Evolutionary conservation across 306 rosid genomes (phyloP), one percentile per base, ranked within the genome.

Genomic region (Neltuma alba): DNA sequence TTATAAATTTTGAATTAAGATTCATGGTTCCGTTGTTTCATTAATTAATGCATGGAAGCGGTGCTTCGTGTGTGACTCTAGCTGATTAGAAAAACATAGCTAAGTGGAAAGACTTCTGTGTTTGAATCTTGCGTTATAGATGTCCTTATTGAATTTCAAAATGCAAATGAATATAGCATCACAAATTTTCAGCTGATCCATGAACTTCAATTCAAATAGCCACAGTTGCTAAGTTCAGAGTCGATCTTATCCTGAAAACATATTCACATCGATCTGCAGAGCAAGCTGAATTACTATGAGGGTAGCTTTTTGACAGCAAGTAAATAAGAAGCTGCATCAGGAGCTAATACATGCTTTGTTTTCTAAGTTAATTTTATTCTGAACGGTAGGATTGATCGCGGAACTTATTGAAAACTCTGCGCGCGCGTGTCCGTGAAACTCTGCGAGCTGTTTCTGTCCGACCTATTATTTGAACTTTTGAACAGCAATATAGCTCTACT

Each of bases 401-500:
- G 13, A 30, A 47, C 41, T 15, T 60, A 45, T 25, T 27, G 23
- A 41, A 3, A 31, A 23, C 13, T 1, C 2, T 21, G 38, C 44
- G 57, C 45, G 54, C 30, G 20, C 0, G 50, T 63, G 36, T n/a
- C n/a, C n/a, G n/a, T 5, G 12, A 52, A 44, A 44, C 61, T 63
- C 38, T 41, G 65, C 36, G 44, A 71, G 11, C 34, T 66, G 76
- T 50, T 83, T 44, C 31, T 61, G 21, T 27, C 25, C 34, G 72
- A n/a, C 57, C 18, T 18, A 42, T 42, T 9, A 74, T 45, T 84
- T 75, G 14, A 20, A 70, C 20, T 30, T 65, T 77, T 68, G 61
- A 50, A 74, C 57, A 23, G 41, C 76, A 50, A 0, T 25, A 20
- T 23, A 58, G 37, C 55, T 47, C 68, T 45, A 45, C 30, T 45